Evolutionary conservation across 305 asterid species (phyloP), one percentile per base, ranked within the genome.

Genomic region (Fraxinus greggii): DNA sequence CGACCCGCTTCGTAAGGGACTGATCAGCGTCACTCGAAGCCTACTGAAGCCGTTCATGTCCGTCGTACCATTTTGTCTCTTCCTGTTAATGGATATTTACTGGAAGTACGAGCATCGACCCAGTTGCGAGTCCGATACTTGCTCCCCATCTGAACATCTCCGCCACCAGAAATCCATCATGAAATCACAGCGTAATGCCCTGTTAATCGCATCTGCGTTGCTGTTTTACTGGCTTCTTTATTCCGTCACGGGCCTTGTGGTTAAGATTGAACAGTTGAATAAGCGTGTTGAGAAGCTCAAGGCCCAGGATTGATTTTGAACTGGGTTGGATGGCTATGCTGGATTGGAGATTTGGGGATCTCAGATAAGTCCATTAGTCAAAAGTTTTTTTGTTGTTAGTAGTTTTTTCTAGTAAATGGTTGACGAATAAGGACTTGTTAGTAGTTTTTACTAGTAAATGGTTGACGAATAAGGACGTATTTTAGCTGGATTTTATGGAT

Each of bases 71-170:
- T 95, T 95, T 81, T 95, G 98, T 75, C 91, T 95, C 79, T 95
- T 95, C 89, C 91, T 95, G 9, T 74, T 95, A 2, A 88, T 91
- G 93, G 98, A 95, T 72, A 95, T 95, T 38, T 95, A 95, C 91
- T 95, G 98, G 98, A 95, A 95, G 89, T 95, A 93, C 89, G 98
- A 95, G 93, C 88, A 78, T 80, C 92, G 97, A 3, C 97, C 97
- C 77, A 86, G 82, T 28, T 95, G 98, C 77, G 94, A 86, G 29
- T 81, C 97, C 70, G 97, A 91, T 15, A 88, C 98, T 9, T 90
- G 94, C 63, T 54, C 63, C 63, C 63, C 63, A 54, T 54, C 63
- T 54, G 63, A 54, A 54, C 63, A 54, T 54, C 63, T 54, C 63
- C 24, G 63, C 63, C 63, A 54, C 63, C 63, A 54, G 63, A 54